Conservation (phyloP, 2,329 filamentous ascomycete genomes). For the Penicillium hesseltinei region DNA sequence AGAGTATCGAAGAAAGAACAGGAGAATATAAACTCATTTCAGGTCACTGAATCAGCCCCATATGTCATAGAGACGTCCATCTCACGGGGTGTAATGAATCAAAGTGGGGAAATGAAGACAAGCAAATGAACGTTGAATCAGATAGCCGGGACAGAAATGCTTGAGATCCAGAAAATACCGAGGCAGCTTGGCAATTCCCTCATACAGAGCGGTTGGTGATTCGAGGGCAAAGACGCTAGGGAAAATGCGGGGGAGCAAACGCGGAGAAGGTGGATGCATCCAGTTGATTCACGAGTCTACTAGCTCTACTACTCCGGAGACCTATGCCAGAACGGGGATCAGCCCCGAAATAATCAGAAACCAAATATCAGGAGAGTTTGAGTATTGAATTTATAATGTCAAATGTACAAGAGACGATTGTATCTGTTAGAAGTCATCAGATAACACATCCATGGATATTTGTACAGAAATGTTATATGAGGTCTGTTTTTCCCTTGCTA, state of each 20-base stretch:
- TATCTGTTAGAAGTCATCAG: not conserved
- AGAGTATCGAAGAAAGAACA: not conserved
- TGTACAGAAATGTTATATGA: not conserved
- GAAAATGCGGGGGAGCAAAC: slow-evolving; percentile 27
- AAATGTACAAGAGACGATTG: not conserved
- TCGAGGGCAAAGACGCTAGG: not conserved
- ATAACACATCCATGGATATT: not conserved
- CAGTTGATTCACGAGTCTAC: slow-evolving; percentile 4
- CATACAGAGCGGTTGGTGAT: not conserved
- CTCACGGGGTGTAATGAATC: not conserved
- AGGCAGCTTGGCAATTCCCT: slow-evolving; percentile 21
- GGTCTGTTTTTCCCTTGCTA: not conserved
- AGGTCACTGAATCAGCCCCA: not conserved
- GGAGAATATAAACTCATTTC: not conserved
- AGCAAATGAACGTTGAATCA: not conserved
- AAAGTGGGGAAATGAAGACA: not conserved
- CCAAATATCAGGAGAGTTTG: not conserved
- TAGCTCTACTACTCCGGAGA: slow-evolving; percentile 2
- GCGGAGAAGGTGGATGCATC: slow-evolving; percentile 16
- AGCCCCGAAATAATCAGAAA: slow-evolving; percentile 19
- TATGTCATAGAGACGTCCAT: not conserved
- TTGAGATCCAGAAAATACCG: slow-evolving; percentile 27
- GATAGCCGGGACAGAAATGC: slow-evolving; percentile 15
- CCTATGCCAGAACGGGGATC: slow-evolving; percentile 13
- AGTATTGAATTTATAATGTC: not conserved